Evolutionary conservation across 202 grass and related monocot species (phyloP).

Genomic region (Alloteropsis angusta): DNA sequence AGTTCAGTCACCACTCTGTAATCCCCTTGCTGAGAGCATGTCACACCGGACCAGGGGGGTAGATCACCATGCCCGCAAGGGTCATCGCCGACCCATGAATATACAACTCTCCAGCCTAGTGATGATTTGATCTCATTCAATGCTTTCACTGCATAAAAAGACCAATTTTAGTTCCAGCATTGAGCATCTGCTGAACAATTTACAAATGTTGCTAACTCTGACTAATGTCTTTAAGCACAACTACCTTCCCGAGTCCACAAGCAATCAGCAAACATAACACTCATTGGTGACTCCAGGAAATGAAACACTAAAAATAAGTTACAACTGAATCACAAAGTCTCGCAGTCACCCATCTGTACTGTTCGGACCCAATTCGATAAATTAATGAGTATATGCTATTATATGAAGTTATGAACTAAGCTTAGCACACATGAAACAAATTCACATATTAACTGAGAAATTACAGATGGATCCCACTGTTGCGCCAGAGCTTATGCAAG

Average conservation of each 20-base stretch:
- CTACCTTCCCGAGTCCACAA: not conserved
- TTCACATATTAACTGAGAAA: not conserved
- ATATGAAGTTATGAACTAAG: not conserved
- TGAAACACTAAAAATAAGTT: not conserved
- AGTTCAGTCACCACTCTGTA: slow-evolving; percentile 96
- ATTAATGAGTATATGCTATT: not conserved
- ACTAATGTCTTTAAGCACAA: not conserved
- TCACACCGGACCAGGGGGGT: slow-evolving; percentile 95
- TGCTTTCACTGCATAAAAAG: slow-evolving; percentile 77
- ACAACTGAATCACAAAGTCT: not conserved
- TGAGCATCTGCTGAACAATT: not conserved
- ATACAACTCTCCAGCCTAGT: slow-evolving; percentile 92
- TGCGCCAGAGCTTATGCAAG: not conserved
- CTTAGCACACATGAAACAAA: not conserved
- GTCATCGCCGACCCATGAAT: slow-evolving; percentile 93
- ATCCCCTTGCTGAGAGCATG: slow-evolving; percentile 87
- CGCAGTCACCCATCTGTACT: not conserved
- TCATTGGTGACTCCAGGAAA: not conserved
- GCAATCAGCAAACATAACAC: not conserved
- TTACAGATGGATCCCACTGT: not conserved
- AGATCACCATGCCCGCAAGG: slow-evolving; percentile 83
- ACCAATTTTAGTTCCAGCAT: not conserved
- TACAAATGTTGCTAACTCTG: not conserved
- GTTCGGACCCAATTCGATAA: not conserved
- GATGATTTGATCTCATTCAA: slow-evolving; percentile 92